Base-by-base conservation (phyloP, 495 filamentous ascomycete genomes). In the Rhypophila decipiens region DNA sequence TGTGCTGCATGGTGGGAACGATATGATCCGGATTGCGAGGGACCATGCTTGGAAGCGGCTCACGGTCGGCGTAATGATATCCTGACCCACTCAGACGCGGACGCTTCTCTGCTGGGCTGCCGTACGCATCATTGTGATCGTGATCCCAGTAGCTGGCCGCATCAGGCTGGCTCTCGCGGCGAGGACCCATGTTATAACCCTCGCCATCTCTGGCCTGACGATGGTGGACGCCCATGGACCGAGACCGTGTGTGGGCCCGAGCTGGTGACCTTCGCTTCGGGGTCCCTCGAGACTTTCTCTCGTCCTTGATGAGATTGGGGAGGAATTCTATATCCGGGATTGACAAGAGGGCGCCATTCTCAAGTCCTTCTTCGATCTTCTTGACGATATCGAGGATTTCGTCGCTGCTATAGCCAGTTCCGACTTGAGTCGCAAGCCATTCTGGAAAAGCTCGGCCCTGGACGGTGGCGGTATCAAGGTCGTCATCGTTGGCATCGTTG, bases 321-420 rank as follows among this genome's bases (percentile, higher is more conserved):
- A 88, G 61, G 23, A 88, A 75, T 58, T 87, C 84, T 27, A 88
- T 72, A 52, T 85, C 83, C 0, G 84, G 84, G 34, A 87, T 80
- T 10, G 56, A 47, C 7, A 15, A 18, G 7, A 70, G 55, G 3
- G 31, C 39, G 0, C 51, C 50, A 10, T 44, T 34, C 1, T 61
- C 39, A 12, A 77, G 52, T 21, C 71, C 66, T 0, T 35, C 17
- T 38, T 60, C 50, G 5, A 77, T 58, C 0, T 56, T 51, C 11
- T 44, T 49, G 12, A 73, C 55, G 21, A 77, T 66, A 5, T 56
- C 51, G 7, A 63, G 24, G 15, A 77, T 68, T 24, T 67, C 52
- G 0, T 29, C 34, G 0, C 72, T 70, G 4, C 50, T 56, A 45
- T 75, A 73, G 0, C 62, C 67, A 3, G 50, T 47, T 7, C 60